Percentiles rank a stretch among this genome's conserved stretches.
phyloP scores from a whole-genome alignment of 768 basidiomycete species.

The Saitozyma sp. region DNA sequence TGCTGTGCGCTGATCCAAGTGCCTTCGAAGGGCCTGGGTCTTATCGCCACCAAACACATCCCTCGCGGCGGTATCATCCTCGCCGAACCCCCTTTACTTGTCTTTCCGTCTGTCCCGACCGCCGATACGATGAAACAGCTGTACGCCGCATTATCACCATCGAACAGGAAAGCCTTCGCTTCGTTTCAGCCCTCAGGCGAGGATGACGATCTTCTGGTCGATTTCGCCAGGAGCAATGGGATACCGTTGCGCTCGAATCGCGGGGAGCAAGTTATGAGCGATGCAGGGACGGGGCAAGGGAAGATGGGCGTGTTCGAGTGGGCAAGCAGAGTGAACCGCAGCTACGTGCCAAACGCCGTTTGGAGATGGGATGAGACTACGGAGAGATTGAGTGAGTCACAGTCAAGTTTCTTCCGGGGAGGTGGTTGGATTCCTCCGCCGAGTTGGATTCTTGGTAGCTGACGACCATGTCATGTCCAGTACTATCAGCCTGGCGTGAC shows the following conservation, averaged over 20 bases:
- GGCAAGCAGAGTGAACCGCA: slow-evolving; percentile 2
- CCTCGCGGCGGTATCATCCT: too few relatives aligned
- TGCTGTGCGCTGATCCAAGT: too few relatives aligned
- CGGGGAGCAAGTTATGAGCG: too few relatives aligned
- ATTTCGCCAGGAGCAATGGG: background rate
- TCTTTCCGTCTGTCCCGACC: too few relatives aligned
- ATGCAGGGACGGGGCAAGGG: background rate
- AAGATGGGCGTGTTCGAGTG: background rate
- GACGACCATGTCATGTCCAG: background rate
- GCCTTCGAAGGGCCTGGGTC: too few relatives aligned
- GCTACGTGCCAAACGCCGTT: slow-evolving; percentile 2
- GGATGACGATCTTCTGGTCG: background rate
- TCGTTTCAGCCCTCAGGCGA: too few relatives aligned
- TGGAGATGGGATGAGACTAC: background rate
- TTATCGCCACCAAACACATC: too few relatives aligned
- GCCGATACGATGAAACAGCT: too few relatives aligned
- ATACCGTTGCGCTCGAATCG: background rate
- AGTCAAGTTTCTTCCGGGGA: background rate
- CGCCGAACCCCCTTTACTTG: too few relatives aligned
- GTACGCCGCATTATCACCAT: too few relatives aligned
- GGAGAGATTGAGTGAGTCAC: background rate
- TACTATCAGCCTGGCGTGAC: background rate
- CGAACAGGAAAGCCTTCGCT: too few relatives aligned
- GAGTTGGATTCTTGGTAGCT: background rate
- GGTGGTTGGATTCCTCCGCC: background rate